phyloP scores from a whole-genome alignment of 192 early-diverging fungal species.

The Phycomyces nitens region DNA sequence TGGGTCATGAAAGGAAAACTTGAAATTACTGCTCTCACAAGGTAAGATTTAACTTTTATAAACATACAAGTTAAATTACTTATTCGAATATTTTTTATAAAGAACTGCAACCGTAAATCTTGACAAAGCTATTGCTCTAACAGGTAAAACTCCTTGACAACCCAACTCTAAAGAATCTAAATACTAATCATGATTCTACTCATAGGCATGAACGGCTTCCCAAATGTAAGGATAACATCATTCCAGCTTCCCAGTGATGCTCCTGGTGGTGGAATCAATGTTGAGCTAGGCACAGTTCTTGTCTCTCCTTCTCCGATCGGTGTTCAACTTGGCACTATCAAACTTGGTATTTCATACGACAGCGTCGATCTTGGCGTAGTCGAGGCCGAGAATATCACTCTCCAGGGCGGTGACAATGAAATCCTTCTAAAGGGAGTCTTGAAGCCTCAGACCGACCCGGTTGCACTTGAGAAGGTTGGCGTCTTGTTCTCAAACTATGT shows the following conservation, averaged over 20 bases:
- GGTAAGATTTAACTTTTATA: conserved; percentile 11
- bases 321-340: conserved; percentile 52
- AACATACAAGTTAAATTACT: not conserved
- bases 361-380: conserved; percentile 47
- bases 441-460: conserved; percentile 45
- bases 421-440: conserved; percentile 53
- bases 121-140: conserved; percentile 40
- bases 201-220: conserved; percentile 54
- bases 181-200: conserved; percentile 8
- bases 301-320: conserved; percentile 53
- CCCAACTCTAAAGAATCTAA: not conserved
- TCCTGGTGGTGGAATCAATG: conserved; percentile 52
- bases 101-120: conserved; percentile 40
- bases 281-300: conserved; percentile 50
- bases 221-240: conserved; percentile 42
- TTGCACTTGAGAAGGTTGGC: conserved; percentile 42
- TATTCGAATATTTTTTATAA: not conserved
- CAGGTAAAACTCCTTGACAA: conserved; percentile 24
- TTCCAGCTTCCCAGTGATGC: conserved; percentile 54
- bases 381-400: conserved; percentile 35
- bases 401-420: conserved; percentile 37
- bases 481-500: conserved; percentile 53
- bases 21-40: conserved; percentile 38
- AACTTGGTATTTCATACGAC: conserved; percentile 46
- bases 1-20: conserved; percentile 45